phyloP scores from a whole-genome alignment of 805 yeast species.

The Starmerella sp. region DNA sequence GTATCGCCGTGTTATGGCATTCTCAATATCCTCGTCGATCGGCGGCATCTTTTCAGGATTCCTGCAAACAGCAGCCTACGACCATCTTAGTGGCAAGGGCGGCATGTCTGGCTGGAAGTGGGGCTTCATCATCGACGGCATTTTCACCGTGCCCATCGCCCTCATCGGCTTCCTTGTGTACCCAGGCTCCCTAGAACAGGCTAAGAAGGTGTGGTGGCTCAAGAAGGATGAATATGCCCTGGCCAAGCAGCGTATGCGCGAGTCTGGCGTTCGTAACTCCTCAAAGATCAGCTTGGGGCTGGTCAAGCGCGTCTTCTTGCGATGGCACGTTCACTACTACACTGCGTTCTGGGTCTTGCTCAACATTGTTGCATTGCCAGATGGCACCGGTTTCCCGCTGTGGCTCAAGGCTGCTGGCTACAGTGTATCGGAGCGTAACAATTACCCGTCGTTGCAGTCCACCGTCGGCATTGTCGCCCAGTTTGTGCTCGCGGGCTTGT shows the following conservation, averaged over 20 bases:
- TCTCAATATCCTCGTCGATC: constrained; percentile 33
- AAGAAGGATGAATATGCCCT: constrained; percentile 27
- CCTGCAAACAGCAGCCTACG: constrained; percentile 36
- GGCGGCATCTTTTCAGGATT: constrained; percentile 38
- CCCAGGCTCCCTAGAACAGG: constrained; percentile 45
- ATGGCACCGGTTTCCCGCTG: constrained; percentile 34
- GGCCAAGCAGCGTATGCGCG: constrained; percentile 26
- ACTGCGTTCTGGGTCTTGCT: constrained; percentile 31
- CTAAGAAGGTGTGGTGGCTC: constrained; percentile 28
- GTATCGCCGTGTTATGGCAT: constrained; percentile 34
- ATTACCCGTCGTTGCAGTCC: constrained; percentile 35
- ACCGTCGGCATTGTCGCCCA: constrained; percentile 36
- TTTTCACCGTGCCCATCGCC: constrained; percentile 34
- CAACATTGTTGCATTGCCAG: constrained; percentile 34
- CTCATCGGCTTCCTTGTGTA: constrained; percentile 33
- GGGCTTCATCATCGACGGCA: constrained; percentile 56
- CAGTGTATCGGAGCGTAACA: constrained; percentile 30
- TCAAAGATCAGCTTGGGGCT: constrained; percentile 16
- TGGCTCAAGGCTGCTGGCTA: constrained; percentile 31
- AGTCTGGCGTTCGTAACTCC: constrained; percentile 25
- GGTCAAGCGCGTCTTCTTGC: constrained; percentile 22
- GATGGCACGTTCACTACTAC: constrained; percentile 30
- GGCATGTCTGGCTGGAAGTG: constrained; percentile 52
- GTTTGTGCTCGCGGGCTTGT: constrained; percentile 31
- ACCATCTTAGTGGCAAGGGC: constrained; percentile 32